These are phyloP conservation scores for Phytophthora ohioensis DNA, from an alignment of 352 stramenopile genomes.

Conservation along the genomic window DNA sequence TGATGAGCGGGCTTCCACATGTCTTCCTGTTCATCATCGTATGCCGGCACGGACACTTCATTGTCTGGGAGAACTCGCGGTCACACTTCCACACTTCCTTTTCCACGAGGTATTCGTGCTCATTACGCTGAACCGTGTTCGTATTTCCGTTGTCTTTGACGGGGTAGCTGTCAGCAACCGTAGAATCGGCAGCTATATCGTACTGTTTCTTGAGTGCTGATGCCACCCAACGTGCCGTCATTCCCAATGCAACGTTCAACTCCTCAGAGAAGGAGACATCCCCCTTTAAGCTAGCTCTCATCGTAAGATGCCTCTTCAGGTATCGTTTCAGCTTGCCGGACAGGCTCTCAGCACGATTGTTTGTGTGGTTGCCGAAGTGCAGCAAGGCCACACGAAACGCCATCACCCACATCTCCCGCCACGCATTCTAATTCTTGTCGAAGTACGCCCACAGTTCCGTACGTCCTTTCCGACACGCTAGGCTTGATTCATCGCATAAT, in stretches of 20 bases:
- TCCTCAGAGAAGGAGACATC: background rate
- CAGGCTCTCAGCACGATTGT: conserved; percentile 7
- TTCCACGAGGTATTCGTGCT: conserved; percentile 7
- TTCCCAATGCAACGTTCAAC: background rate
- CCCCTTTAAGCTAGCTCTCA: background rate
- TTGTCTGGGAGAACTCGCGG: conserved; percentile 13
- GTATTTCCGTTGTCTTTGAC: conserved; percentile 1
- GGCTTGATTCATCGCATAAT: conserved; percentile 12
- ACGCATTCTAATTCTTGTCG: conserved; percentile 3
- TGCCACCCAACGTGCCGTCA: conserved; percentile 10
- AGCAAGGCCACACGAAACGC: background rate
- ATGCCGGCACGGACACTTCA: conserved; percentile 16
- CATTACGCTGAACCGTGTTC: background rate
- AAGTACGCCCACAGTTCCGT: conserved; percentile 6
- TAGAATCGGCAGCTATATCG: background rate
- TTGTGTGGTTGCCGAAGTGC: conserved; percentile 5
- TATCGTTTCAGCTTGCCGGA: conserved; percentile 10
- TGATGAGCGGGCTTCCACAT: background rate
- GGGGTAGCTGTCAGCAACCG: background rate
- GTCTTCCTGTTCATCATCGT: conserved; percentile 12
- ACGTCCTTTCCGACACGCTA: background rate
- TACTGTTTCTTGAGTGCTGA: conserved; percentile 8
- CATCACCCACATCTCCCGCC: conserved; percentile 15
- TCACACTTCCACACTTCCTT: conserved; percentile 9
- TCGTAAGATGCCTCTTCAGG: conserved; percentile 1